Base-by-base conservation (phyloP, 352 stramenopile genomes). In the Phytophthora syringae region DNA sequence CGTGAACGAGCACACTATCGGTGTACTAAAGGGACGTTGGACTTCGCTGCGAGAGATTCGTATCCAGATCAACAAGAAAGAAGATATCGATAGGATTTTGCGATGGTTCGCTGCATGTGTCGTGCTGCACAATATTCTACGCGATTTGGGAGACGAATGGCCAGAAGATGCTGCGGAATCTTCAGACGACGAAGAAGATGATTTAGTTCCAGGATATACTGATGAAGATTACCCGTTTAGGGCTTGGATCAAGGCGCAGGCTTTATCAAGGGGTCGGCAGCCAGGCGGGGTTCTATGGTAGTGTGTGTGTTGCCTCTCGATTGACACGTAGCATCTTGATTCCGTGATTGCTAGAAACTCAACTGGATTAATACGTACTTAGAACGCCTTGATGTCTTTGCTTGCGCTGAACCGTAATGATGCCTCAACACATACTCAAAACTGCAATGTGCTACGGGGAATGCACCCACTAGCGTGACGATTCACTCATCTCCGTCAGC, bases 111-210 rank as follows among this genome's bases (percentile, higher is more conserved):
- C 42, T 6, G 42, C 42, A 16, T 39, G 32, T n/a, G 42, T 30
- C 3, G 21, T 49, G 18, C 42, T 49, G 2, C 42, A 49, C 42
- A 49, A 49, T 7, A 49, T 49, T 1, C 42, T 49, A 15, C 18
- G 3, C 2, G 18, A 30, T 11, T 9, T 28, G 28, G 42, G 20
- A 30, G 42, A 49, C 5, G 42, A 49, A 30, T 49, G 42, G 16
- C 2, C 20, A 5, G 42, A 49, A n/a, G 42, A 49, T 12, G 36
- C 44, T 6, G 12, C 42, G 7, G 2, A 24, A 11, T 42, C 37
- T 5, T 43, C 52, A 13, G 37, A 28, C 18, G 47, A 64, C 15
- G 47, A 59, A 11, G 18, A 37, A 34, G 36, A 52, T n/a, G 34
- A 51, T 51, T 10, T 16, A 13, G 16, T 42, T 42, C 27, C 27